These are phyloP conservation scores for Tetraselmis chui DNA, from an alignment of 139 green algal species.

Conservation along the genomic window DNA sequence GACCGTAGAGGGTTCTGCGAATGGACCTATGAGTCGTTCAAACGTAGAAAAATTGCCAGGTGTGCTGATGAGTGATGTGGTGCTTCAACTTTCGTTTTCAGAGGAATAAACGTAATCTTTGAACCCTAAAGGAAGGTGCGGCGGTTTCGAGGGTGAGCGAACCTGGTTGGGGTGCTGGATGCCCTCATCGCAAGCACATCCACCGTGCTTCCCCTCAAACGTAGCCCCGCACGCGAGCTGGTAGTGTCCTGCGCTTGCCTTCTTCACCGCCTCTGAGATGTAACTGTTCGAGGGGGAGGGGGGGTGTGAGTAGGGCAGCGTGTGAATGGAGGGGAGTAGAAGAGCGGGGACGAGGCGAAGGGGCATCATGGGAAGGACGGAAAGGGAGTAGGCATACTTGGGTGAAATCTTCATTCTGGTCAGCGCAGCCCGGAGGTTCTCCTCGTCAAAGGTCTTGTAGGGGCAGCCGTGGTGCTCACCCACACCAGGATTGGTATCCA, in stretches of 20 bases:
- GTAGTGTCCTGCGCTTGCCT: constrained; percentile 71
- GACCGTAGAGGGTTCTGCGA: no score
- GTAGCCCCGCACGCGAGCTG: constrained; percentile 85
- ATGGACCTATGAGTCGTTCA: no score
- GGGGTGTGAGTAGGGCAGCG: background rate
- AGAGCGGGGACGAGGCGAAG: background rate
- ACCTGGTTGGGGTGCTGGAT: constrained; percentile 89
- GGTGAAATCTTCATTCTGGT: constrained; percentile 33
- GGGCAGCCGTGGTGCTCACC: constrained; percentile 81
- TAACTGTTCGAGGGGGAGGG: constrained; percentile 9
- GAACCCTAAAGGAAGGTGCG: background rate
- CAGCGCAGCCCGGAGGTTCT: constrained; percentile 52
- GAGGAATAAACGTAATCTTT: no score
- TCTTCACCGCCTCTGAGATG: constrained; percentile 63
- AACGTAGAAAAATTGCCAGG: no score
- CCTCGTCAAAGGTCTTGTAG: constrained; percentile 70
- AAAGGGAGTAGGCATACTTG: background rate
- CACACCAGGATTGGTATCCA: background rate
- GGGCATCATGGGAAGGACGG: background rate
- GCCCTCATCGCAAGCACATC: constrained; percentile 64
- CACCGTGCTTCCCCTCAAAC: constrained; percentile 75
- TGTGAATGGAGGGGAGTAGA: background rate
- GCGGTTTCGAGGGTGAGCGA: background rate
- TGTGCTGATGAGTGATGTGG: no score
- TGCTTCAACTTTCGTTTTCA: no score